A percentile compares a stretch with the other conserved stretches of the same genome.
phyloP scores from a whole-genome alignment of 257 asterid species.

The Knoxia roxburghii region DNA sequence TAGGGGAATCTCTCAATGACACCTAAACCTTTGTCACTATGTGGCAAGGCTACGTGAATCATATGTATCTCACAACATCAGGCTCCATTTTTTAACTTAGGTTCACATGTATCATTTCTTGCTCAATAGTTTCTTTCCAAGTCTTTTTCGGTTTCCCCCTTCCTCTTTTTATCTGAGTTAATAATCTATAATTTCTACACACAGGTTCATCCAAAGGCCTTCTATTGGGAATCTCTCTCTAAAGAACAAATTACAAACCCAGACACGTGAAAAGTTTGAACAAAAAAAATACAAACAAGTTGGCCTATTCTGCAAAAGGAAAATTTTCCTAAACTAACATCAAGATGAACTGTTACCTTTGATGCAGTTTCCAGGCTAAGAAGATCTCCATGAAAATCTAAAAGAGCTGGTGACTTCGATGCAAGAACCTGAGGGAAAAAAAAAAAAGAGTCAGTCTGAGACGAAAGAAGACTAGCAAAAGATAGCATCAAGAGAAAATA shows the following conservation, averaged over 20 bases:
- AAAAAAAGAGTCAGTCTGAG: constrained; percentile 12
- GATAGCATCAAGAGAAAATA: constrained; percentile 4
- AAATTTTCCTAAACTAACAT: constrained; percentile 3
- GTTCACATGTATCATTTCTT: too few species aligned
- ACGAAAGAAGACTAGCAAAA: constrained; percentile 10
- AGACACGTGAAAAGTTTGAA: neutral
- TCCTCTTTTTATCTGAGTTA: too few species aligned
- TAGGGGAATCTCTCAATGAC: too few species aligned
- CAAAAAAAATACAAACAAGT: neutral
- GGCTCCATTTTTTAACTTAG: too few species aligned
- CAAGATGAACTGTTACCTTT: constrained; percentile 48
- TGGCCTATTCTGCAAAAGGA: neutral
- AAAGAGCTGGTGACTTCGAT: constrained; percentile 57
- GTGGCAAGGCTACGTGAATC: too few species aligned
- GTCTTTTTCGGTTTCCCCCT: too few species aligned
- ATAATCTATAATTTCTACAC: too few species aligned
- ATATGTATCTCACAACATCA: too few species aligned
- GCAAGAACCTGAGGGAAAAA: constrained; percentile 68
- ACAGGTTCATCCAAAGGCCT: too few species aligned
- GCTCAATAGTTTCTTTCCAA: too few species aligned
- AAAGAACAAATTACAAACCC: neutral
- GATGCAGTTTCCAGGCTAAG: constrained; percentile 84
- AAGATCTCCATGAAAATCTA: constrained; percentile 69
- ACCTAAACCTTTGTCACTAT: too few species aligned
- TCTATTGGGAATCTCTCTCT: too few species aligned